Base-by-base conservation (phyloP, 345 rosid genomes). In the Dipteronia dyeriana region DNA sequence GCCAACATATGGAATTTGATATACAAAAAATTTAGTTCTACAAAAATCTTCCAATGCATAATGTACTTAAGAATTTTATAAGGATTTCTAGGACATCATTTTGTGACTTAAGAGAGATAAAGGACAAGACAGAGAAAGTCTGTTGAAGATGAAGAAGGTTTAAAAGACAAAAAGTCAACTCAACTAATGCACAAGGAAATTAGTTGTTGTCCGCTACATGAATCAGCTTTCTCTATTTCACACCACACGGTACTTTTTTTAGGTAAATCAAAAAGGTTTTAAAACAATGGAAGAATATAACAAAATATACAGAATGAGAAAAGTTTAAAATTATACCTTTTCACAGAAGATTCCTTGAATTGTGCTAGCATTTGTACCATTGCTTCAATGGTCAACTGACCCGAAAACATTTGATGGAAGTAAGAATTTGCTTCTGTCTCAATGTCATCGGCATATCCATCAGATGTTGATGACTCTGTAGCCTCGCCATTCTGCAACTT, bases 301-400 rank as follows among this genome's bases (percentile, higher is more conserved):
- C 22, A 63, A 56, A 65, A 16, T 31, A 26, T 38, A 61, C 39
- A 51, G 29, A 69, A 16, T 17, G 71, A 57, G 70, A 70, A 68
- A 16, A 20, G 57, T 17, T 53, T 34, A 56, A 49, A 29, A 66
- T 16, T 23, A 34, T 79, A 92, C 99, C 99, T 94, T 79, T 76
- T 84, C 53, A 88, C 87, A 68, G 89, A 80, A 63, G 98, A 96
- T 77, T 94, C 98, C 86, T 91, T 96, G 85, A 91, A 94, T 63
- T 87, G 89, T 12, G 97, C 90, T 84, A 96, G 99, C 94, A 91
- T 94, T 81, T 94, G 98, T 78, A 96, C 97, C 97, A 96, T 92
- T 29, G 93, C 86, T 71, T 96, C 99, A 73, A 90, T 88, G 77
- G 90, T 84, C 86, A 96, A 78, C 83, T 85, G 93, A 78, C 91